These are phyloP conservation scores for Pleurotus salmoneostramineus DNA, from an alignment of 768 basidiomycete species.

Conservation along the genomic window DNA sequence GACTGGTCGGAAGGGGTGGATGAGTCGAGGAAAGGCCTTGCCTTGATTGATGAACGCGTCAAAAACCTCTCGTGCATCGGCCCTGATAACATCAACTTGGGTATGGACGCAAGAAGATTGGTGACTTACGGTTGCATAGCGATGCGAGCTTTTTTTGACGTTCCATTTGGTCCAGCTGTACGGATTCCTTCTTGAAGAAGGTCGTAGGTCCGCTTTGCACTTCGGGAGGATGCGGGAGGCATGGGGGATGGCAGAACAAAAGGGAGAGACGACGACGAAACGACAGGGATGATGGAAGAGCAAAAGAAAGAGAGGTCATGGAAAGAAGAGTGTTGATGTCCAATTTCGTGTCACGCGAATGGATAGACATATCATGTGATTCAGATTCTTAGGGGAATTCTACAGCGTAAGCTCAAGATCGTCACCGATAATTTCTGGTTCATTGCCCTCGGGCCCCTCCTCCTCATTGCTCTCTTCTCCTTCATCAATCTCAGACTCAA, in stretches of 20 bases:
- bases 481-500: not conserved
- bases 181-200: not conserved
- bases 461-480: not conserved
- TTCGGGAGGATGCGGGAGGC: not conserved
- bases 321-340: too few species aligned
- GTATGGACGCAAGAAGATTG: not conserved
- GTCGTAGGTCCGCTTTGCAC: not conserved
- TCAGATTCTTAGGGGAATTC: not conserved
- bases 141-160: not conserved
- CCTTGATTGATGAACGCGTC: not conserved
- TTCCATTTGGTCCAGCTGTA: not conserved
- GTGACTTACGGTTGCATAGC: not conserved
- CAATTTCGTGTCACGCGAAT: too few species aligned
- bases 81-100: not conserved
- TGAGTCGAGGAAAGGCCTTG: not conserved
- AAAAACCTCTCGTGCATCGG: not conserved
- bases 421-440: not conserved
- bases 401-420: not conserved
- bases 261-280: too few species aligned
- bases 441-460: not conserved
- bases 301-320: too few species aligned
- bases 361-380: not conserved
- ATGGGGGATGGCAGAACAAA: not conserved
- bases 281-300: too few species aligned
- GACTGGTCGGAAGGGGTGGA: not conserved